Base-by-base conservation (phyloP, 2,329 filamentous ascomycete species). In the Scleromitrula shiraiana region DNA sequence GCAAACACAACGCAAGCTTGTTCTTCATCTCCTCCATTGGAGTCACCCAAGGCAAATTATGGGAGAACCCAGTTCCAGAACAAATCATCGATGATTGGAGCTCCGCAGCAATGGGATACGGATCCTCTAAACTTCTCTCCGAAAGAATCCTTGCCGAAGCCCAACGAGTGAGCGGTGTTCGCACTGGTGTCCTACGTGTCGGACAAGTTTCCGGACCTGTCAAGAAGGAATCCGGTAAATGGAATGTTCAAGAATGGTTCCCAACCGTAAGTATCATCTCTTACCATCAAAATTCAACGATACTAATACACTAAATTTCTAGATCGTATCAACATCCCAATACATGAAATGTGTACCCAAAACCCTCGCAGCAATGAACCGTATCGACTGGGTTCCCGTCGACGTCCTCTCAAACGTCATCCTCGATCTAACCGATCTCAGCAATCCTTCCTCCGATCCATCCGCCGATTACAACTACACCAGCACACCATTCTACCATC, bases 211-310 rank as follows among this genome's bases (percentile, higher is more conserved):
- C 62, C 1, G 72, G 72, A 0, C 68, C 72, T 0, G 20, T 55
- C 6, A 60, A 64, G 14, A 58, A 49, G 9, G 47, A 59, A n/a
- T 27, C 24, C 10, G 77, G 76, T 0, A 53, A 57, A 22, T 82
- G 78, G 78, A 79, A 76, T 51, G 64, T 62, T 19, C 68, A 74
- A 7, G 78, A 82, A 51, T 81, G 76, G 72, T 58, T 82, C 2
- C 78, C 78, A 0, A 67, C 40, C 12, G 40, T 49, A 49, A 37
- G 48, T 37, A 7, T 29, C 17, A 12, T 12, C 20, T 15, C n/a
- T 3, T 17, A 5, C 10, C 8, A 17, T 14, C 4, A 32, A 9
- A 12, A 9, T 20, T 8, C 4, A 3, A 43, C 4, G 8, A 22
- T 8, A 23, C 22, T 41, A 15, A 41, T n/a, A n/a, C 65, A 69